phyloP scores from a whole-genome alignment of 805 yeast species.

The Hanseniaspora meyeri region DNA sequence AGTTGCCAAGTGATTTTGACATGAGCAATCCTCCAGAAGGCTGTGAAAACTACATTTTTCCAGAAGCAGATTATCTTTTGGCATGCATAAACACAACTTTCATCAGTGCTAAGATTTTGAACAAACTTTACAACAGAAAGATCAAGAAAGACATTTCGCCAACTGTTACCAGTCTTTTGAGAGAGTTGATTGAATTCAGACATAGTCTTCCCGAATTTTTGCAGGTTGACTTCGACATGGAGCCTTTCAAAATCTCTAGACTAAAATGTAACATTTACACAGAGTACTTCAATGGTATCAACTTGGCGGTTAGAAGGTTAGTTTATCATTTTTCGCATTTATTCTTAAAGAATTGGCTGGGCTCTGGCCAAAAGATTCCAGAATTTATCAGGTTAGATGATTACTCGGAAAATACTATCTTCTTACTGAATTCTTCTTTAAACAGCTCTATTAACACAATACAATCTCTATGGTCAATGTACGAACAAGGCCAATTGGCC shows the following conservation, averaged over 20 bases:
- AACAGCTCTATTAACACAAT: constrained; percentile 71
- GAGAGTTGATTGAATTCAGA: constrained; percentile 56
- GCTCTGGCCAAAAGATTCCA: constrained; percentile 24
- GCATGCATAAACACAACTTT: constrained; percentile 70
- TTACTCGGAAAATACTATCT: constrained; percentile 56
- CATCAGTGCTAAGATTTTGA: constrained; percentile 60
- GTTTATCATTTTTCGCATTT: constrained; percentile 63
- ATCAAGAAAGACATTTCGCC: constrained; percentile 68
- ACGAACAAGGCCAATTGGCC: constrained; percentile 74
- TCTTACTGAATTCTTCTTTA: constrained; percentile 60
- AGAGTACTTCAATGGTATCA: constrained; percentile 72
- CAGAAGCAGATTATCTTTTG: constrained; percentile 63
- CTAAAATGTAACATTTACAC: constrained; percentile 64
- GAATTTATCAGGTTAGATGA: constrained; percentile 48
- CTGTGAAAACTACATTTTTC: constrained; percentile 56
- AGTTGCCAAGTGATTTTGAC: constrained; percentile 59
- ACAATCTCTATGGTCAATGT: constrained; percentile 58
- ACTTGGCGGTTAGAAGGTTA: constrained; percentile 64
- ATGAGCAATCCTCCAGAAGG: constrained; percentile 50
- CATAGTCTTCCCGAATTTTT: constrained; percentile 50
- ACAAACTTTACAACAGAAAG: constrained; percentile 59
- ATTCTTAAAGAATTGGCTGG: constrained; percentile 41
- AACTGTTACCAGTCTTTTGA: constrained; percentile 56
- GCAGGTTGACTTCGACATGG: constrained; percentile 48
- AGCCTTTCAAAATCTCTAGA: constrained; percentile 44